Evolutionary conservation across 768 basidiomycete species (phyloP).

Genomic region (Astraeus odoratus): DNA sequence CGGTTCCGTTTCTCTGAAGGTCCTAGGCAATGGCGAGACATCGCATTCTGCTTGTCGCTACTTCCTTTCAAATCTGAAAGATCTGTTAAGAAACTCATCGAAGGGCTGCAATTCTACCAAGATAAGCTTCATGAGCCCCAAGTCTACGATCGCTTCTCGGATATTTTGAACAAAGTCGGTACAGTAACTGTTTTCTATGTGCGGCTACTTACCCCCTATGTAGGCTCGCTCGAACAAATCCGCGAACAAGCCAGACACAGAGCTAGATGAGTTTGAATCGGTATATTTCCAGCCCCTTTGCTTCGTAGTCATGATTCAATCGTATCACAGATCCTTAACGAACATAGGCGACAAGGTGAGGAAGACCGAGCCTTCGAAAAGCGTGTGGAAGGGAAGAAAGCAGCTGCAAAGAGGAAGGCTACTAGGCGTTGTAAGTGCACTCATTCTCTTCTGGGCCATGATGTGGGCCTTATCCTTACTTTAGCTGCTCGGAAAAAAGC

Average conservation of each 20-base stretch:
- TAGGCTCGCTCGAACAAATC: constrained; percentile 88
- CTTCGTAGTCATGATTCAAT: not conserved
- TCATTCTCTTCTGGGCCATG: not conserved
- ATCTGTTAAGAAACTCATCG: constrained; percentile 93
- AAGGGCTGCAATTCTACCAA: constrained; percentile 86
- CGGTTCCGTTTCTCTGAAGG: constrained; percentile 86
- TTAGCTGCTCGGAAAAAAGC: constrained; percentile 27
- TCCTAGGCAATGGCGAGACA: constrained; percentile 94
- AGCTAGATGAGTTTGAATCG: constrained; percentile 90
- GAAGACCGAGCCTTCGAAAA: constrained; percentile 91
- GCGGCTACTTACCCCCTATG: not conserved
- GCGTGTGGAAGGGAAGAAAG: constrained; percentile 74
- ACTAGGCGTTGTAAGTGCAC: constrained; percentile 36
- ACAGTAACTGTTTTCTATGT: not conserved
- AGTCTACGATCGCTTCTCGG: constrained; percentile 77
- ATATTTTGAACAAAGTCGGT: constrained; percentile 83
- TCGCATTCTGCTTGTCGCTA: constrained; percentile 90
- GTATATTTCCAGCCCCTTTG: constrained; percentile 31
- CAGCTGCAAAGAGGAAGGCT: constrained; percentile 71
- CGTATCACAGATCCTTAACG: constrained; percentile 65
- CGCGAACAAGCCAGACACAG: constrained; percentile 86
- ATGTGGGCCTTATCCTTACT: not conserved
- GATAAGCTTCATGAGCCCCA: constrained; percentile 89
- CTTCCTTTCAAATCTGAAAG: constrained; percentile 96
- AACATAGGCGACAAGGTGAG: constrained; percentile 75